phyloP scores from a whole-genome alignment of 2,329 filamentous ascomycete genomes.

The Pseudocercospora eumusae region DNA sequence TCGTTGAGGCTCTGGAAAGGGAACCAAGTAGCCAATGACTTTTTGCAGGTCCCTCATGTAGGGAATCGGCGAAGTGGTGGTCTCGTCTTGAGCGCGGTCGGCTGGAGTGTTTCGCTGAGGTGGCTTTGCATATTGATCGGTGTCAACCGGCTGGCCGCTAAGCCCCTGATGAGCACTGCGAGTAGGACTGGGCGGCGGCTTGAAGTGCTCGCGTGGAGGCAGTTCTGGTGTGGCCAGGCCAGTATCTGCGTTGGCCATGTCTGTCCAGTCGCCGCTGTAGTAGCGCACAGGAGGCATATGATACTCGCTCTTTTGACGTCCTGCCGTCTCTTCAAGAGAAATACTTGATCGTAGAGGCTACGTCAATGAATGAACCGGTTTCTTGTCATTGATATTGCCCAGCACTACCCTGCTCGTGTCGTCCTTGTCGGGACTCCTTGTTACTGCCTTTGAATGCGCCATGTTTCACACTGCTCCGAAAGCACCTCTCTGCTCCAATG shows the following conservation, averaged over 20 bases:
- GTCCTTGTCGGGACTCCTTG: neutral
- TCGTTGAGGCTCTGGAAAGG: conserved; percentile 46
- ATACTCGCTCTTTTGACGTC: neutral
- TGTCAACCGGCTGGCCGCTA: conserved; percentile 11
- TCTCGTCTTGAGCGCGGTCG: conserved; percentile 5
- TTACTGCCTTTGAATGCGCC: conserved; percentile 3
- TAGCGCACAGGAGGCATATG: neutral
- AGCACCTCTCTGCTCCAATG: conserved; percentile 4
- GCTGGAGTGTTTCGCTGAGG: conserved; percentile 3
- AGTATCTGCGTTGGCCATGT: conserved; percentile 7
- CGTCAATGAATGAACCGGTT: conserved; percentile 4
- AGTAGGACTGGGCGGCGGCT: conserved; percentile 1
- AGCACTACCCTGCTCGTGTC: conserved; percentile 3
- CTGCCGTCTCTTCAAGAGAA: neutral
- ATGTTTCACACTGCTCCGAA: conserved; percentile 7
- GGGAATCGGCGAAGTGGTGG: conserved; percentile 37
- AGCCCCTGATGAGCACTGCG: conserved; percentile 1
- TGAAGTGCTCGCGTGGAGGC: conserved; percentile 7
- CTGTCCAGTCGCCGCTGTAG: conserved; percentile 10
- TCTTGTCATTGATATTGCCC: conserved; percentile 1
- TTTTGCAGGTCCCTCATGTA: conserved; percentile 46
- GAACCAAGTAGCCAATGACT: conserved; percentile 47
- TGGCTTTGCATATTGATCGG: conserved; percentile 4
- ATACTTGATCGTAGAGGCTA: neutral
- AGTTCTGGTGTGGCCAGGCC: conserved; percentile 7